A percentile compares a stretch with the other conserved stretches of the same genome.
Evolutionary conservation across 2,329 filamentous ascomycete species (phyloP).

Genomic region (Botrytis sinoallii): DNA sequence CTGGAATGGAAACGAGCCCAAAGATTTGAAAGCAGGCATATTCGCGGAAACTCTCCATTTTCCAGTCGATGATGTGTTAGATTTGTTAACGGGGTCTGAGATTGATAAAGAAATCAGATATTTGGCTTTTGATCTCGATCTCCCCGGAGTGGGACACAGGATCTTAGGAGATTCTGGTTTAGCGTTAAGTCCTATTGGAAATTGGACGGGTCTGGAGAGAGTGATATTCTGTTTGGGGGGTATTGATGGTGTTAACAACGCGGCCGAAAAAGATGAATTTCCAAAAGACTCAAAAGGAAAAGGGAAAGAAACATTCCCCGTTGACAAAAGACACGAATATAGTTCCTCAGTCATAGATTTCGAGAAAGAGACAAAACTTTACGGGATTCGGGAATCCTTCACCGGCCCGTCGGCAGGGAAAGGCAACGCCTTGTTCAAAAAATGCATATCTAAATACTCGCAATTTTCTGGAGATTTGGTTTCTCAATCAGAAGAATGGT

Average conservation of each 20-base stretch:
- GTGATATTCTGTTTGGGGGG: background rate
- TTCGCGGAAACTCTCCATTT: background rate
- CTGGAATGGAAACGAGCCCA: background rate
- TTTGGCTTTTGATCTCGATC: background rate
- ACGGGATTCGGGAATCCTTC: background rate
- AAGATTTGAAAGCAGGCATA: accelerated
- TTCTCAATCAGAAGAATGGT: background rate
- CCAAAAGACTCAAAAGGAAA: background rate
- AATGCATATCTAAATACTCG: background rate
- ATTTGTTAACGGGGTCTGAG: background rate
- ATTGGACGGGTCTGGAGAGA: background rate
- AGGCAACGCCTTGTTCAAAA: background rate
- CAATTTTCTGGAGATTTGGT: background rate
- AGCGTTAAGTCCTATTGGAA: accelerated
- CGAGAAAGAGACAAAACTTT: background rate
- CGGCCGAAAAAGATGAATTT: background rate
- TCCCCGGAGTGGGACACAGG: background rate
- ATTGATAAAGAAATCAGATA: background rate
- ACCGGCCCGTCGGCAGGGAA: background rate
- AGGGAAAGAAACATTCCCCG: background rate
- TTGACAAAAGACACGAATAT: too few species aligned
- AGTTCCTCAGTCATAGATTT: background rate
- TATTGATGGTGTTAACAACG: background rate
- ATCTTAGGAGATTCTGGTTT: accelerated
- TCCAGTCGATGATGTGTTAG: background rate